These are phyloP conservation scores for Oryza rufipogon DNA, from an alignment of 176 grass and related monocot species.

Conservation along the genomic window DNA sequence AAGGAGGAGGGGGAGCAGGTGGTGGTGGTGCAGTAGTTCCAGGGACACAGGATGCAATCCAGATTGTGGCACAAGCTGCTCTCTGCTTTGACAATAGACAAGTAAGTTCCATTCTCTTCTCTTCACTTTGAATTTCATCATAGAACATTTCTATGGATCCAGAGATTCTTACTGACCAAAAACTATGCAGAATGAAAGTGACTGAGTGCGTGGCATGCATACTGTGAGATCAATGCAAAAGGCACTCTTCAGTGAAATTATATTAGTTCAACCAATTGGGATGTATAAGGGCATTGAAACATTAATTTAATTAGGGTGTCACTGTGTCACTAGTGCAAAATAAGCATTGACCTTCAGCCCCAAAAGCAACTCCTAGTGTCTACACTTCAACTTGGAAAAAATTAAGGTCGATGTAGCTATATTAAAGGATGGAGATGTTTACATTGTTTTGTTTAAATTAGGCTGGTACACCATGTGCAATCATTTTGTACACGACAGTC, in stretches of 20 bases:
- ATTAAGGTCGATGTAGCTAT: not conserved
- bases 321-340: too few relatives aligned
- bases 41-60: constrained; percentile 71
- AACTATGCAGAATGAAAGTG: not conserved
- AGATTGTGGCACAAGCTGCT: constrained; percentile 78
- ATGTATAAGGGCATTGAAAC: not conserved
- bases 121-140: not conserved
- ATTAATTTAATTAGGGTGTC: not conserved
- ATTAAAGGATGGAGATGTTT: not conserved
- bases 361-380: not conserved
- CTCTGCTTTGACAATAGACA: constrained; percentile 70
- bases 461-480: not conserved
- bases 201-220: not conserved
- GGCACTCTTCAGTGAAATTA: not conserved
- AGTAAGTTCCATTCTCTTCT: constrained; percentile 34
- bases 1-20: constrained; percentile 46
- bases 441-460: not conserved
- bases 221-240: not conserved
- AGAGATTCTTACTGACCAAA: constrained; percentile 1
- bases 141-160: not conserved
- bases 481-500: not conserved
- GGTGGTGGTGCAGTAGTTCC: constrained; percentile 30
- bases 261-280: not conserved
- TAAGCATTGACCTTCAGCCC: not conserved
- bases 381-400: not conserved